phyloP scores from a whole-genome alignment of 2,329 filamentous ascomycete species.

The Arthrobotrys iridis region DNA sequence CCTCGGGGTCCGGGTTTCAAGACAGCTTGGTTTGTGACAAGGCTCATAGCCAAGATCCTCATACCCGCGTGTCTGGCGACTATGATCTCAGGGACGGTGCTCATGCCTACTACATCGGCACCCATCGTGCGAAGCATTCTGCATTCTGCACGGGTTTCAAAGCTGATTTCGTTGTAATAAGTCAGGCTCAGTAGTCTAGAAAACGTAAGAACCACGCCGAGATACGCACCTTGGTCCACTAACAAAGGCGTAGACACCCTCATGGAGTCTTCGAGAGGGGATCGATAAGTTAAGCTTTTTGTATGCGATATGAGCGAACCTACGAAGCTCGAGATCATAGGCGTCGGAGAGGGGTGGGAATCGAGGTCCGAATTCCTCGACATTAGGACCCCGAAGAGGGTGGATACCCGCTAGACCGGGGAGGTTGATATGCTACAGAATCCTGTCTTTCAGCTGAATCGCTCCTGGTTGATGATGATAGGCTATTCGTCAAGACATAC shows the following conservation, averaged over 20 bases:
- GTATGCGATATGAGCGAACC: constrained; percentile 69
- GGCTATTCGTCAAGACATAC: constrained; percentile 61
- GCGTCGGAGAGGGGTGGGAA: constrained; percentile 74
- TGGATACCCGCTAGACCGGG: constrained; percentile 71
- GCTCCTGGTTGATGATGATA: neutral
- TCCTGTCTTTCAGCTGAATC: neutral
- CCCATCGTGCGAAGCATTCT: constrained; percentile 70
- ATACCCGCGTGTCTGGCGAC: constrained; percentile 73
- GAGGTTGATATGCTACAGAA: constrained; percentile 70
- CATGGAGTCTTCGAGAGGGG: constrained; percentile 68
- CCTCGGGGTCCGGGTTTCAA: constrained; percentile 70
- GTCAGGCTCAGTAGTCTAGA: neutral
- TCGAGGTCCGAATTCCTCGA: constrained; percentile 70
- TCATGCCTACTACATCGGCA: constrained; percentile 77
- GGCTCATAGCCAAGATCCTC: constrained; percentile 71
- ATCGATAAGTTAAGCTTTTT: constrained; percentile 64
- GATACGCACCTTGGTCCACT: constrained; percentile 68
- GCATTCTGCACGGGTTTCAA: constrained; percentile 74
- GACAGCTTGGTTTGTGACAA: constrained; percentile 74
- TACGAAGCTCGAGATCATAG: constrained; percentile 71
- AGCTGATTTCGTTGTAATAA: constrained; percentile 61
- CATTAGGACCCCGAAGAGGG: constrained; percentile 72
- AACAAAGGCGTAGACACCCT: constrained; percentile 74
- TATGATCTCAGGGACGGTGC: constrained; percentile 74
- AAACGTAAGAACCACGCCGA: neutral